Evolutionary conservation across 805 yeast species (phyloP), one percentile per base, ranked within the genome.

Genomic region (Yamadazyma olivae): DNA sequence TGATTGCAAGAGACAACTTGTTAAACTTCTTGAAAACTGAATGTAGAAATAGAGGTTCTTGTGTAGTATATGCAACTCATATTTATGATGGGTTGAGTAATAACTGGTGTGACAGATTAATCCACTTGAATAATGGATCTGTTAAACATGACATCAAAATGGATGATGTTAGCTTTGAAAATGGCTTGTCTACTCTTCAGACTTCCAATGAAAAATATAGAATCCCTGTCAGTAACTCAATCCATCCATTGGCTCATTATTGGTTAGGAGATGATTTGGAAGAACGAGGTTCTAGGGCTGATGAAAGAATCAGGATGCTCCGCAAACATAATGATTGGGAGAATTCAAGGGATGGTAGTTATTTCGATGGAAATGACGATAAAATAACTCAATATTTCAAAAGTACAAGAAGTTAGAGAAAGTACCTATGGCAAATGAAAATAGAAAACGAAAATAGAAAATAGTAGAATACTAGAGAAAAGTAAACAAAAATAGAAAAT

Each of bases 31-130:
- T 93, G 48, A 73, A 71, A 45, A 53, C 61, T n/a, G 99, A 93
- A 56, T 87, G 96, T 4, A 67, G 64, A 32, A 54, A 64, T 0
- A 70, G 98, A 40, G 61, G 72, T 14, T 80, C 95, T 42, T 79
- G 89, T 32, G 86, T 93, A 24, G 79, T 91, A 3, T 93, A 93
- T 55, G 93, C 98, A 3, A 93, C 99, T 0, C 99, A 93, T 53
- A 93, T 93, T 32, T 93, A 93, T 58, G 99, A 93, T 52, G 99
- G 99, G 0, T 72, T 93, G 39, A 88, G 87, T 10, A 70, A 72
- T 31, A 43, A 46, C 19, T 93, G 98, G 96, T 95, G 97, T 19
- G 84, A 95, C 25, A 70, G 83, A 35, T 67, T 93, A 6, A 70
- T 81, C 10, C 99, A 93, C 58, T 65, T 93, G 44, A 79, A 75